phyloP scores from a whole-genome alignment of 1,284 basidiomycete genomes.

The Tylopilus sp. region DNA sequence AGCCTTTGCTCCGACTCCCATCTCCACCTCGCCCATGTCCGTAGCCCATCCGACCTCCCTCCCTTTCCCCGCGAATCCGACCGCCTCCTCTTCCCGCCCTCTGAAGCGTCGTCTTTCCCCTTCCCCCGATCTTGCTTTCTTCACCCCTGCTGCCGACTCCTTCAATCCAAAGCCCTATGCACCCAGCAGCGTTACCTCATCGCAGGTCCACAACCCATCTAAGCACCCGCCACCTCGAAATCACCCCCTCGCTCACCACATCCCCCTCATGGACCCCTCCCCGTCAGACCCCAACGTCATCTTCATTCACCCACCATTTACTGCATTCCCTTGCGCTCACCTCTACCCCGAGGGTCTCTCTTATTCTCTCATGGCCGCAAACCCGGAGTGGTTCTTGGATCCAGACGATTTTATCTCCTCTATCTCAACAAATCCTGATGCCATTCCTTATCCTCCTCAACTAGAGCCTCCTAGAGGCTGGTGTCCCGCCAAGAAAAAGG shows the following conservation, averaged over 20 bases:
- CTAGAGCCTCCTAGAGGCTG: conserved; percentile 78
- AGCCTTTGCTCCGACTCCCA: conserved; percentile 9
- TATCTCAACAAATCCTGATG: conserved; percentile 46
- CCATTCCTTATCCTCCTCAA: conserved; percentile 65
- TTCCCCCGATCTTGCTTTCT: conserved; percentile 50
- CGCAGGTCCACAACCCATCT: conserved; percentile 19
- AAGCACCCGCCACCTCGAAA: conserved; percentile 28
- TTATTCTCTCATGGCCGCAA: conserved; percentile 64
- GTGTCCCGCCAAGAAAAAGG: conserved; percentile 77
- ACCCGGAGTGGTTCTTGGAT: conserved; percentile 76
- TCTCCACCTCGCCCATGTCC: conserved; percentile 1
- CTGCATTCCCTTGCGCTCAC: conserved; percentile 58
- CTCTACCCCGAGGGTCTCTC: conserved; percentile 64
- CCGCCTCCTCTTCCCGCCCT: conserved; percentile 29
- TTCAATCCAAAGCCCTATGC: conserved; percentile 61
- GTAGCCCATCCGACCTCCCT: background rate
- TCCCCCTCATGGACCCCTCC: conserved; percentile 63
- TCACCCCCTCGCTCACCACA: conserved; percentile 44
- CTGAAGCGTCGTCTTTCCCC: conserved; percentile 52
- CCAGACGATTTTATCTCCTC: conserved; percentile 59
- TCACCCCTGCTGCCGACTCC: conserved; percentile 56
- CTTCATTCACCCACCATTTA: conserved; percentile 73
- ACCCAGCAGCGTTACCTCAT: conserved; percentile 34
- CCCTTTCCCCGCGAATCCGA: background rate
- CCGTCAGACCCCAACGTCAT: conserved; percentile 57